Percentiles rank a stretch among this genome's conserved stretches.
Conservation (phyloP, 768 basidiomycete species). For the Hericium alpestre region DNA sequence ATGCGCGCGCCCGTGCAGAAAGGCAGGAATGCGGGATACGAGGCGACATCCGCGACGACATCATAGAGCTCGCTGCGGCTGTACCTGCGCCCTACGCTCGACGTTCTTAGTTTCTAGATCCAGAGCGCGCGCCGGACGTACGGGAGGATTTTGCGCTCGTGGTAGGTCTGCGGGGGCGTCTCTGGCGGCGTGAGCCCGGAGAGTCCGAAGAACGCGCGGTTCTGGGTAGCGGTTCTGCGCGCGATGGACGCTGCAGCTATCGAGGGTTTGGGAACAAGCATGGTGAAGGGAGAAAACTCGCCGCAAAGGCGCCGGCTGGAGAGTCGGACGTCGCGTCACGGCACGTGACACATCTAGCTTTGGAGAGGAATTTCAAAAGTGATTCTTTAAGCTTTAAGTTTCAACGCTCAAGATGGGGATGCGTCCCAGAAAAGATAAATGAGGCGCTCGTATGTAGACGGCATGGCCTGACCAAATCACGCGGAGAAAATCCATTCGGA, state of each 20-base stretch:
- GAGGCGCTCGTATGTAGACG: too few species aligned
- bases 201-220: conserved; percentile 22
- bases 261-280: not conserved
- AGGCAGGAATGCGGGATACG: conserved; percentile 81
- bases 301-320: not conserved
- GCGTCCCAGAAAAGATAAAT: too few species aligned
- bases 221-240: not conserved
- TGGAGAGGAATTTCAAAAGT: too few species aligned
- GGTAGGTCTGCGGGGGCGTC: conserved; percentile 46
- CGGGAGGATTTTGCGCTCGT: conserved; percentile 83
- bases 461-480: too few species aligned
- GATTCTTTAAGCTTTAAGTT: too few species aligned
- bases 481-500: too few species aligned
- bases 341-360: not conserved
- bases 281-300: not conserved
- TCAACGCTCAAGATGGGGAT: too few species aligned
- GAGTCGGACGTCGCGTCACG: not conserved
- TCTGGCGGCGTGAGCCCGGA: conserved; percentile 33
- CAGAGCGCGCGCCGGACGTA: conserved; percentile 32
- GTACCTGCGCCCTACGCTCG: conserved; percentile 42
- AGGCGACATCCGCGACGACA: conserved; percentile 78
- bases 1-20: conserved; percentile 74
- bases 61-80: conserved; percentile 68
- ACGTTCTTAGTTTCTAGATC: conserved; percentile 3
- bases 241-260: not conserved